Evolutionary conservation across 495 filamentous ascomycete genomes (phyloP).

Genomic region (Penicillium diatomitis): DNA sequence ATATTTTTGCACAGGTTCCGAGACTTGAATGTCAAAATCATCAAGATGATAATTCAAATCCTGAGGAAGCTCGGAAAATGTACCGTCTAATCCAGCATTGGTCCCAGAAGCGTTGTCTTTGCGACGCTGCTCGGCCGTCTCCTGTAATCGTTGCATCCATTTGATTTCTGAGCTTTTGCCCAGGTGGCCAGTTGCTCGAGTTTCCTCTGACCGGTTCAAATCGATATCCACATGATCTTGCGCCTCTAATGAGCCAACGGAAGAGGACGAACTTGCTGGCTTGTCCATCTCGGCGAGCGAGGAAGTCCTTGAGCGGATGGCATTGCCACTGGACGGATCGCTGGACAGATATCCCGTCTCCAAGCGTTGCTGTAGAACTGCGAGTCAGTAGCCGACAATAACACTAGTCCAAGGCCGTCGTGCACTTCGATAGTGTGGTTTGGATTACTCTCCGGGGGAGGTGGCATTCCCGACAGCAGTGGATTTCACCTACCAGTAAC

Average conservation of each 20-base stretch:
- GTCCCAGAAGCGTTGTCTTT: slow-evolving; percentile 9
- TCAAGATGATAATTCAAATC: slow-evolving; percentile 46
- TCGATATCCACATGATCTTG: slow-evolving; percentile 50
- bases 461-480: no score
- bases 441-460: no score
- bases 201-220: slow-evolving; percentile 33
- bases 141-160: slow-evolving; percentile 43
- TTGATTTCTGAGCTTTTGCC: slow-evolving; percentile 53
- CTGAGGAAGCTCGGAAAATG: slow-evolving; percentile 11
- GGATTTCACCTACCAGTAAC: slow-evolving; percentile 20
- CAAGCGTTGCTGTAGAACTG: not conserved
- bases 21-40: slow-evolving; percentile 35
- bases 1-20: slow-evolving; percentile 37
- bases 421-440: not conserved
- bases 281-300: not conserved
- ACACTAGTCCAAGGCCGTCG: not conserved
- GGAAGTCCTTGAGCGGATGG: not conserved
- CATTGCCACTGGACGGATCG: not conserved
- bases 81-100: slow-evolving; percentile 1
- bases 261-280: slow-evolving; percentile 24
- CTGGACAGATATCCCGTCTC: not conserved
- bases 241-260: slow-evolving; percentile 46
- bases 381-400: not conserved
- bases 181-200: slow-evolving; percentile 45
- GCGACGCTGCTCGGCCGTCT: not conserved